Percentiles rank a stretch among this genome's conserved stretches.
phyloP scores from a whole-genome alignment of 2,329 filamentous ascomycete species.

The Xylaria sp. region DNA sequence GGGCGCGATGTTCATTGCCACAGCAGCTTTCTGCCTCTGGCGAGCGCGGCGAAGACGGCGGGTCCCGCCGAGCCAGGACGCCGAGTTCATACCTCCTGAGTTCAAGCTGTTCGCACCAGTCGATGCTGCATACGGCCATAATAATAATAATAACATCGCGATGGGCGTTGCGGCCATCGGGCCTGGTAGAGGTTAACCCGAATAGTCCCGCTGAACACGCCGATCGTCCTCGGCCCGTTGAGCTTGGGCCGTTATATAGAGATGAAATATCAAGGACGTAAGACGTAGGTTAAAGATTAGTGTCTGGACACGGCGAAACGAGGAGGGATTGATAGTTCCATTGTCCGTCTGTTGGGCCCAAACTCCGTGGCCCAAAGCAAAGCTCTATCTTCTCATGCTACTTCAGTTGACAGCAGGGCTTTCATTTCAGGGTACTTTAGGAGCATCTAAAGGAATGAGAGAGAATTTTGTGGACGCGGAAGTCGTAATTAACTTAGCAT shows the following conservation, averaged over 20 bases:
- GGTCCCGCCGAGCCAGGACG: background rate
- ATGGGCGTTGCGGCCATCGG: background rate
- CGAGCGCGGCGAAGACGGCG: background rate
- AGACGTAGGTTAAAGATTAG: too few species aligned
- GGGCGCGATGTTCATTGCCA: conserved; percentile 15
- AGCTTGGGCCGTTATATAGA: conserved; percentile 11
- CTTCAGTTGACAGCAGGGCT: background rate
- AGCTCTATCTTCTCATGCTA: background rate
- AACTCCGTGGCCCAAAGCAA: background rate
- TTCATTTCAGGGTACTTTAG: background rate
- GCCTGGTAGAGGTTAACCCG: conserved; percentile 7
- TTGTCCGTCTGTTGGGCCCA: too few species aligned
- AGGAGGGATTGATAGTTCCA: background rate
- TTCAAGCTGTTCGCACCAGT: background rate
- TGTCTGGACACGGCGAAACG: background rate
- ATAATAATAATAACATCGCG: background rate
- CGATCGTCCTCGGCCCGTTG: background rate
- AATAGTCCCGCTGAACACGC: conserved; percentile 24
- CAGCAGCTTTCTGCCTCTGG: conserved; percentile 25
- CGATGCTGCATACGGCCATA: too few species aligned
- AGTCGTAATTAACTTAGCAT: background rate
- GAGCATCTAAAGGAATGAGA: background rate
- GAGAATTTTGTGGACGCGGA: background rate
- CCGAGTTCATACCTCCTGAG: background rate
- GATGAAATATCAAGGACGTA: background rate